phyloP scores from a whole-genome alignment of 768 basidiomycete genomes.

The Hortiboletus campestris region DNA sequence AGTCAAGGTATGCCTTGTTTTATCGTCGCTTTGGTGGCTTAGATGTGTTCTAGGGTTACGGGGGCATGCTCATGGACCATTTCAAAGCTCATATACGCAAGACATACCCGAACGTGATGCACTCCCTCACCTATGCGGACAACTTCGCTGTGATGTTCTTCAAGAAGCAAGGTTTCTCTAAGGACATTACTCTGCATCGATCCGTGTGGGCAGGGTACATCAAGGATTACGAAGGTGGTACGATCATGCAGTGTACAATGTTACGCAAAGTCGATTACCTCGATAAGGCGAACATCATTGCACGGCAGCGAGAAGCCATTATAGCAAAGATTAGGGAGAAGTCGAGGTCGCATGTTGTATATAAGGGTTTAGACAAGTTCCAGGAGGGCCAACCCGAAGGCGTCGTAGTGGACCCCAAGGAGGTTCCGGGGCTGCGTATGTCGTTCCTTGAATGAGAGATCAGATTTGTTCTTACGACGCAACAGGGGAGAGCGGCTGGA shows the following conservation, averaged over 20 bases:
- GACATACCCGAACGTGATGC: slow-evolving; percentile 83
- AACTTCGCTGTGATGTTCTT: slow-evolving; percentile 99
- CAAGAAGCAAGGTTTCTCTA: slow-evolving; percentile 98
- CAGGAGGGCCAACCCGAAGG: slow-evolving; percentile 53
- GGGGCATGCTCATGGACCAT: slow-evolving; percentile 97
- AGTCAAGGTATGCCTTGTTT: slow-evolving; percentile 70
- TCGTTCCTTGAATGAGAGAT: not conserved
- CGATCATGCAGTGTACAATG: slow-evolving; percentile 98
- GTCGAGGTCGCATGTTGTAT: slow-evolving; percentile 83
- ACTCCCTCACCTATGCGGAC: slow-evolving; percentile 98
- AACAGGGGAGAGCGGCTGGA: slow-evolving; percentile 91
- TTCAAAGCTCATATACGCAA: slow-evolving; percentile 90
- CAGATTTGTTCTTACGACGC: slow-evolving; percentile 8
- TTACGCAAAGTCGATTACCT: slow-evolving; percentile 90
- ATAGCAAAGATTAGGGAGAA: slow-evolving; percentile 83
- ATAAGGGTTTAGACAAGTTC: slow-evolving; percentile 77
- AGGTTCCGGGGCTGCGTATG: slow-evolving; percentile 87
- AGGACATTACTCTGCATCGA: slow-evolving; percentile 91
- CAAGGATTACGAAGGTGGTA: slow-evolving; percentile 99
- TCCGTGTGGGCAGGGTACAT: slow-evolving; percentile 98
- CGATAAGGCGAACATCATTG: slow-evolving; percentile 70
- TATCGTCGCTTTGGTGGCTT: not conserved
- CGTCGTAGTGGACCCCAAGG: slow-evolving; percentile 61
- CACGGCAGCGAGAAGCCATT: slow-evolving; percentile 85
- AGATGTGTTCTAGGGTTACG: slow-evolving; percentile 73